A percentile compares a stretch with the other conserved stretches of the same genome.
These are phyloP conservation scores for Neophaeococcomyces mojaviensis DNA, from an alignment of 2,329 filamentous ascomycete genomes.

Conservation along the genomic window DNA sequence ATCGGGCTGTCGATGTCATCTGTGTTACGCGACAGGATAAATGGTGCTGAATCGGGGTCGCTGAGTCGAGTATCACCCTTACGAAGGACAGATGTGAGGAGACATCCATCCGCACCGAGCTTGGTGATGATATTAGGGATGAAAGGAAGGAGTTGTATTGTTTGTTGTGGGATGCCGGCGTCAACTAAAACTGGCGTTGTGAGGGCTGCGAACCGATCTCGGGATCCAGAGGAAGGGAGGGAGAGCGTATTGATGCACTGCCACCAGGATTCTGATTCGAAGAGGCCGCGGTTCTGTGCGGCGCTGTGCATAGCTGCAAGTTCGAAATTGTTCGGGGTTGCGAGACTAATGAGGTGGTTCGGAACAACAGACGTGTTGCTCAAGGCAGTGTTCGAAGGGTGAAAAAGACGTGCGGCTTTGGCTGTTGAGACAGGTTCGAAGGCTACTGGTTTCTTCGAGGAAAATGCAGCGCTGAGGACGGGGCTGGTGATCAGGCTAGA, in stretches of 20 bases:
- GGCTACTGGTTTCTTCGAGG: conserved; percentile 53
- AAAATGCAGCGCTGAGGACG: conserved; percentile 59
- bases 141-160: conserved; percentile 77
- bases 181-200: conserved; percentile 64
- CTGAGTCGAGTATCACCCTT: conserved; percentile 61
- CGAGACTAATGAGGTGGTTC: conserved; percentile 60
- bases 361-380: conserved; percentile 45
- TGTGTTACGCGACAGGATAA: conserved; percentile 60
- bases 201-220: conserved; percentile 63
- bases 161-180: conserved; percentile 73
- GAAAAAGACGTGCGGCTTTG: conserved; percentile 67
- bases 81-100: conserved; percentile 64
- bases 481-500: conserved; percentile 54
- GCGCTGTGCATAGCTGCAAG: conserved; percentile 68
- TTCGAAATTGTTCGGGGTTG: conserved; percentile 78
- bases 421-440: conserved; percentile 84
- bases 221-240: conserved; percentile 59
- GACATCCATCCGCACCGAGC: conserved; percentile 65
- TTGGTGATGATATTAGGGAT: conserved; percentile 81
- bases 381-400: conserved; percentile 25
- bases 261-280: conserved; percentile 72
- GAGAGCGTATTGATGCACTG: conserved; percentile 68
- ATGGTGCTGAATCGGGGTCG: conserved; percentile 55
- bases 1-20: conserved; percentile 51
- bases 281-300: conserved; percentile 58